These are phyloP conservation scores for Turritis glabra DNA, from an alignment of 345 rosid species.

Conservation along the genomic window DNA sequence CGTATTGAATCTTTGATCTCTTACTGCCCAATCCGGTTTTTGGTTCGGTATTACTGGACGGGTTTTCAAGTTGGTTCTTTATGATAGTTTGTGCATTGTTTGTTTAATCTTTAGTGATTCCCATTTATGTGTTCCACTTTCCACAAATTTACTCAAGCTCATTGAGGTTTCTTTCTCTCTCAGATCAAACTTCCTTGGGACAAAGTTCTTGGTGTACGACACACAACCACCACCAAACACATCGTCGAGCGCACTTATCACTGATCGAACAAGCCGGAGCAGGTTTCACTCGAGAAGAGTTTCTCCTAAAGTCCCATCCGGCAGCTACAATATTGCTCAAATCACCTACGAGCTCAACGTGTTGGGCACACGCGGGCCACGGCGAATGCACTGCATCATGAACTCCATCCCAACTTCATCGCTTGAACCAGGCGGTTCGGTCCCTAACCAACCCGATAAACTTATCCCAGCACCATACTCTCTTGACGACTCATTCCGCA, in stretches of 20 bases:
- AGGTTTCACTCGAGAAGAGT: conserved; percentile 63
- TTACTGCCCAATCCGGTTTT: neutral
- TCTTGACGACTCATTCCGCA: conserved; percentile 60
- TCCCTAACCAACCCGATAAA: conserved; percentile 61
- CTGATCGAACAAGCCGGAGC: conserved; percentile 51
- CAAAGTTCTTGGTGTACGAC: conserved; percentile 64
- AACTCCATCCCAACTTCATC: conserved; percentile 63
- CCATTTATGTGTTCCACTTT: too few species aligned
- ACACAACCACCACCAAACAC: conserved; percentile 58
- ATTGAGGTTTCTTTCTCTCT: conserved; percentile 3
- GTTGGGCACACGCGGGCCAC: conserved; percentile 63
- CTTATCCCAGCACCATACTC: conserved; percentile 46
- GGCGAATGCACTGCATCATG: conserved; percentile 68
- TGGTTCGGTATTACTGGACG: too few species aligned
- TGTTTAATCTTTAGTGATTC: neutral
- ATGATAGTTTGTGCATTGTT: neutral
- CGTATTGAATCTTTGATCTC: neutral
- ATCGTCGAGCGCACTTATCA: conserved; percentile 43
- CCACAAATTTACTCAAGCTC: neutral
- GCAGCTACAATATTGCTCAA: conserved; percentile 62
- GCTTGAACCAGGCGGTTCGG: conserved; percentile 53
- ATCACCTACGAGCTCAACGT: conserved; percentile 61
- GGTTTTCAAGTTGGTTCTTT: too few species aligned
- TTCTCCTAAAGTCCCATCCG: conserved; percentile 68
- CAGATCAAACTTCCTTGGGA: conserved; percentile 73